Base-by-base conservation (phyloP, 768 basidiomycete genomes). In the Myochromella boudieri region DNA sequence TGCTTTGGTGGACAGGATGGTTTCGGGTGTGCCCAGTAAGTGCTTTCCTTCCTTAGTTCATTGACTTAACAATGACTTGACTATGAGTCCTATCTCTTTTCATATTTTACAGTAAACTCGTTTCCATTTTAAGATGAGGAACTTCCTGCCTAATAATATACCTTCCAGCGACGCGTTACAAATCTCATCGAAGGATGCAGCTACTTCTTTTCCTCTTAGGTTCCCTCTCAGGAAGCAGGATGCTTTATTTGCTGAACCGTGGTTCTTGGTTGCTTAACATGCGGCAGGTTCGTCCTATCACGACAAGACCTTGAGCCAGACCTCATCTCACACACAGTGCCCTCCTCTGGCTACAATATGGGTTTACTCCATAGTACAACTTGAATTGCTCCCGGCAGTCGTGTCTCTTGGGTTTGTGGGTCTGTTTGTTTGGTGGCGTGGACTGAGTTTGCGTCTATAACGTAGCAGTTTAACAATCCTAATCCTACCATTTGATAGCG, bases 281-380 rank as follows among this genome's bases (percentile, higher is more conserved):
- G 73, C 76, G 75, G 37, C 88, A 91, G 78, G 90, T 89, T 37
- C 26, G 48, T 49, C 37, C 17, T 14, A 6, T 14, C 25, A n/a
- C n/a, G n/a, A n/a, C n/a, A n/a, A n/a, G n/a, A n/a, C n/a, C n/a
- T n/a, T n/a, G n/a, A n/a, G n/a, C 28, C 48, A 1, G 10, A 15
- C n/a, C 29, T 37, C 27, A 22, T 21, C 15, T 10, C 32, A 18
- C 25, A 51, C 12, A 27, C 46, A 92, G 91, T 77, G 78, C 47
- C 90, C 91, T 10, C 87, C 91, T 9, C 66, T 91, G 44, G 82
- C 82, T 2, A 90, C 89, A 0, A 59, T 86, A 5, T 92, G 91
- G 90, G 70, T 91, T 7, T 92, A 87, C 56, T 73, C 80, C 3
- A 70, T 91, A 39, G 68, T 90, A 10, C 85, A 89, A 53, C 72